Conservation (phyloP, 1,139 yeast genomes). For the Candida pseudoviswanathii region DNA sequence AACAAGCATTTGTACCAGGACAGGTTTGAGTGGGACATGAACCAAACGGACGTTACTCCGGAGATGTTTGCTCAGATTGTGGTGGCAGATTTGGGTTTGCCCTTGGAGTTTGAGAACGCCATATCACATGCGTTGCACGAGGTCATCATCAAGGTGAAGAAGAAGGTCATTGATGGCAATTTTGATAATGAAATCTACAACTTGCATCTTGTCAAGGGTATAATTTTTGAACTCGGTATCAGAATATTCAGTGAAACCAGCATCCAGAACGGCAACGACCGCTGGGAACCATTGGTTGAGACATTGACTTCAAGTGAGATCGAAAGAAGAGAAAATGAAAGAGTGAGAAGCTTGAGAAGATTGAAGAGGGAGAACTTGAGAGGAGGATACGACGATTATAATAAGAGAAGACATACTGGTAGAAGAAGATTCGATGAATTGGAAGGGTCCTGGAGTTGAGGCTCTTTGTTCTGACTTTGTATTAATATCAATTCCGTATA, state of each 20-base stretch:
- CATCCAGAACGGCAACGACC: slow-evolving; percentile 54
- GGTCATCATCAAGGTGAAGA: slow-evolving; percentile 69
- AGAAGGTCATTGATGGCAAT: slow-evolving; percentile 83
- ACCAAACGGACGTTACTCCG: slow-evolving; percentile 68
- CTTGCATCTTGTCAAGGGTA: slow-evolving; percentile 46
- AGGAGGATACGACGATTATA: slow-evolving; percentile 49
- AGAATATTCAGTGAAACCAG: slow-evolving; percentile 49
- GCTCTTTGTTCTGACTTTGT: background rate
- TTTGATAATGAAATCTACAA: slow-evolving; percentile 51
- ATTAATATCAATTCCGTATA: background rate
- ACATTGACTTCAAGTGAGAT: slow-evolving; percentile 88
- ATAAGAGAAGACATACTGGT: slow-evolving; percentile 45
- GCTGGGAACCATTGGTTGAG: slow-evolving; percentile 91
- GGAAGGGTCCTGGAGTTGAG: slow-evolving; percentile 35
- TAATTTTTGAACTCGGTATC: slow-evolving; percentile 47
- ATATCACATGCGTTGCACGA: slow-evolving; percentile 89
- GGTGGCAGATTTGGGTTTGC: slow-evolving; percentile 81
- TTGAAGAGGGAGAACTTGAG: slow-evolving; percentile 87
- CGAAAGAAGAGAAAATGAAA: slow-evolving; percentile 91
- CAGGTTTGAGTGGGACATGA: slow-evolving; percentile 92
- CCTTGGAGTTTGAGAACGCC: slow-evolving; percentile 87
- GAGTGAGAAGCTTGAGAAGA: slow-evolving; percentile 89
- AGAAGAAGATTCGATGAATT: slow-evolving; percentile 61
- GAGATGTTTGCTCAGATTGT: slow-evolving; percentile 81
- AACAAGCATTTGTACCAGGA: slow-evolving; percentile 88